These are phyloP conservation scores for Coniochaeta pulveracea DNA, from an alignment of 2,329 filamentous ascomycete species.

Conservation along the genomic window DNA sequence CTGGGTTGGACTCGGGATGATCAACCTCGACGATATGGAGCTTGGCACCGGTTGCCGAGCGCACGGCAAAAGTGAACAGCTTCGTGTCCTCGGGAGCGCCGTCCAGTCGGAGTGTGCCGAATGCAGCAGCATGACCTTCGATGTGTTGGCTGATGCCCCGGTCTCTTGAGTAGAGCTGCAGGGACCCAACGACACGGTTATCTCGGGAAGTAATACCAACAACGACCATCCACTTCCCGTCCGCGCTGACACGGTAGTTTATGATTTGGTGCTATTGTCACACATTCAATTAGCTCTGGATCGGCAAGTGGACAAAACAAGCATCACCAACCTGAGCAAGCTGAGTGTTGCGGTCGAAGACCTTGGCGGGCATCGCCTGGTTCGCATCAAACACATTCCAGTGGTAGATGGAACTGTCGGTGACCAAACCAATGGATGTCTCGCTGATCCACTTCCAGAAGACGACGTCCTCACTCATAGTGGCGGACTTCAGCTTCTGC, in stretches of 20 bases:
- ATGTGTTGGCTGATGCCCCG: conserved; percentile 96
- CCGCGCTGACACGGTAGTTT: conserved; percentile 93
- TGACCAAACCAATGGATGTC: conserved; percentile 77
- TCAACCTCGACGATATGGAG: conserved; percentile 97
- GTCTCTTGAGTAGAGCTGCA: conserved; percentile 96
- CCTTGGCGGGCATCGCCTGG: conserved; percentile 71
- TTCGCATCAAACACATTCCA: conserved; percentile 90
- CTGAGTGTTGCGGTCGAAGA: conserved; percentile 87
- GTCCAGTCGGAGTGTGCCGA: conserved; percentile 80
- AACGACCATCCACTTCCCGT: conserved; percentile 97
- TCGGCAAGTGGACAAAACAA: not conserved
- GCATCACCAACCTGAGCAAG: conserved; percentile 32
- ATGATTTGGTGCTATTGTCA: conserved; percentile 93
- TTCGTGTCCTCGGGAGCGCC: conserved; percentile 85
- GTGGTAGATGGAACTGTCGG: conserved; percentile 84
- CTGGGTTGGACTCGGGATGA: conserved; percentile 77
- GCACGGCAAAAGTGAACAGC: conserved; percentile 92
- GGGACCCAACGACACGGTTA: conserved; percentile 85
- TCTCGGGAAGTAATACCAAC: conserved; percentile 92
- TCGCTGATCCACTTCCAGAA: conserved; percentile 99
- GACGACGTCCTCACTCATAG: conserved; percentile 93
- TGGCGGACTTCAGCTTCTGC: conserved; percentile 90
- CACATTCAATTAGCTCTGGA: conserved; percentile 3
- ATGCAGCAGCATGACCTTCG: conserved; percentile 91
- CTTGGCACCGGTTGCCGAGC: conserved; percentile 81